phyloP scores from a whole-genome alignment of 1,139 yeast species.

The Candida buenavistaensis region DNA sequence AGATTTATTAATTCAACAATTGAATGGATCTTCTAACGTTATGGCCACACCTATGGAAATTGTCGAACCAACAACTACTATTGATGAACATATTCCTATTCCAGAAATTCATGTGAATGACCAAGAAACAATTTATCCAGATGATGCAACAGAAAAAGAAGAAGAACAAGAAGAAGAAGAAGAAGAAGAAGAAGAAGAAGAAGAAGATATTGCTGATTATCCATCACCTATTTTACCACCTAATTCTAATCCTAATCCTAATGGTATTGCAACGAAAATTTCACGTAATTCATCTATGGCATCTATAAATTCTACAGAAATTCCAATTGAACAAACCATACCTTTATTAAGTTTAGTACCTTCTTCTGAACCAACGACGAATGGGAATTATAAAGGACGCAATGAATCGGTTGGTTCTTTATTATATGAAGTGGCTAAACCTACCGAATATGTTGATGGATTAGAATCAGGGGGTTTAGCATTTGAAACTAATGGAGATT shows the following conservation, averaged over 20 bases:
- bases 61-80: constrained; percentile 1
- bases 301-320: constrained; percentile 15
- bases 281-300: constrained; percentile 9
- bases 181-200: constrained; percentile 10
- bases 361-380: constrained; percentile 25
- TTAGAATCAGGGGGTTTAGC: constrained; percentile 5
- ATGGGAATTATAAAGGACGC: constrained; percentile 9
- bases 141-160: not conserved
- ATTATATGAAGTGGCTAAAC: constrained; percentile 22
- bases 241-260: no score
- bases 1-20: constrained; percentile 18
- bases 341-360: constrained; percentile 31
- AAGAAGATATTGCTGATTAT: constrained; percentile 20
- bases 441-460: constrained; percentile 11
- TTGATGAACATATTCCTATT: constrained; percentile 4
- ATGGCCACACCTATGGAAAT: not conserved
- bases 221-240: constrained; percentile 14
- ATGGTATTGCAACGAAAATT: no score
- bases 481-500: not conserved
- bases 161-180: not conserved
- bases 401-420: constrained; percentile 30
- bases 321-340: constrained; percentile 38
- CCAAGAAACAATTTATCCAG: no score
- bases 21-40: constrained; percentile 12
- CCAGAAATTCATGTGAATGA: constrained; percentile 2